These are phyloP conservation scores for Entomortierella chlamydospora DNA, from an alignment of 192 early-diverging fungal species.

Conservation along the genomic window DNA sequence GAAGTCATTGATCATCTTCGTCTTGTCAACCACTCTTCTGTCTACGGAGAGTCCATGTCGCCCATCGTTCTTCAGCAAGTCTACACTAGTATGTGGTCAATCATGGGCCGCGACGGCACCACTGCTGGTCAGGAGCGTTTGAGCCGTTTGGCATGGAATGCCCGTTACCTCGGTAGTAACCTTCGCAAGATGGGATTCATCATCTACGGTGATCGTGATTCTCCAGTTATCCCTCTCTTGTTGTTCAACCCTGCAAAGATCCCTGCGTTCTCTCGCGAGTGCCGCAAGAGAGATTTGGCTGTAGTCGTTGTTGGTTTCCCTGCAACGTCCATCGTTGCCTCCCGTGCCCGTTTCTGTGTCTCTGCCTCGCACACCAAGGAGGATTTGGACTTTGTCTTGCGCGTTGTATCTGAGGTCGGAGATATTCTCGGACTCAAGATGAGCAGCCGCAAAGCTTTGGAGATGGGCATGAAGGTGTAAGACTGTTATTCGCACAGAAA, in stretches of 20 bases:
- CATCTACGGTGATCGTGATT: conserved; percentile 88
- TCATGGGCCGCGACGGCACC: conserved; percentile 92
- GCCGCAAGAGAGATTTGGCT: conserved; percentile 88
- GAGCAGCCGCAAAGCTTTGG: conserved; percentile 49
- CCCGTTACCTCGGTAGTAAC: conserved; percentile 83
- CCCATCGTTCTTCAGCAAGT: conserved; percentile 91
- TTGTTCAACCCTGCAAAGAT: conserved; percentile 97
- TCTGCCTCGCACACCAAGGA: conserved; percentile 94
- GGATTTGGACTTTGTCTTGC: conserved; percentile 84
- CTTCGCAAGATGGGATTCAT: conserved; percentile 93
- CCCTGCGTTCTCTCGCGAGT: conserved; percentile 94
- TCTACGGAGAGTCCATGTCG: conserved; percentile 93
- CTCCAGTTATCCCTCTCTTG: conserved; percentile 91
- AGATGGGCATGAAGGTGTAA: conserved; percentile 50
- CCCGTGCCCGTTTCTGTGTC: conserved; percentile 94
- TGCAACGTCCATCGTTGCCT: conserved; percentile 97
- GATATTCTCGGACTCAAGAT: conserved; percentile 77
- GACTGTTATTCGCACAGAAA: not conserved
- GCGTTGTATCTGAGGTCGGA: conserved; percentile 79
- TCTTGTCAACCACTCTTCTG: conserved; percentile 79
- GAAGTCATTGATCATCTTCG: conserved; percentile 85
- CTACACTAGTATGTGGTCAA: conserved; percentile 89
- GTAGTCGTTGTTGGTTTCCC: conserved; percentile 98
- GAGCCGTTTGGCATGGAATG: conserved; percentile 88
- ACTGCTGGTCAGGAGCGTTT: conserved; percentile 86